phyloP scores from a whole-genome alignment of 1,284 basidiomycete genomes.

The Microbotryum silenes-acaulis region DNA sequence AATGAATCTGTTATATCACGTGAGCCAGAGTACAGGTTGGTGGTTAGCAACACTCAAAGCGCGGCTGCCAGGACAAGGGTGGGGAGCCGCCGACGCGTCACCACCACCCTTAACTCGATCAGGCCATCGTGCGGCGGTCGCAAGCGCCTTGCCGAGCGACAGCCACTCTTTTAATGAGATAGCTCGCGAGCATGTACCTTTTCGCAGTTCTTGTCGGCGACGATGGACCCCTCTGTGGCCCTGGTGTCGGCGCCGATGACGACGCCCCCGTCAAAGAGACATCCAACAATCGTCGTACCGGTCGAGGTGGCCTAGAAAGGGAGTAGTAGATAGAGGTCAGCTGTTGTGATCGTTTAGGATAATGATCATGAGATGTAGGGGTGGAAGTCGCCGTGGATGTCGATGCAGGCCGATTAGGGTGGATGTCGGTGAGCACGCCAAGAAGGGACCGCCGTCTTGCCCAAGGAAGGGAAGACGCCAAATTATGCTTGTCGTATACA shows the following conservation, averaged over 20 bases:
- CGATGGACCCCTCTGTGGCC: conserved; percentile 79
- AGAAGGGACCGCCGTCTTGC: too few species aligned
- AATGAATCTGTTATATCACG: conserved; percentile 69
- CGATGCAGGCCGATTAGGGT: too few species aligned
- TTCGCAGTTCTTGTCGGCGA: conserved; percentile 99
- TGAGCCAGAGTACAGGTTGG: not conserved
- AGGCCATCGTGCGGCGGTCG: not conserved
- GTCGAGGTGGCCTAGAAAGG: conserved; percentile 37
- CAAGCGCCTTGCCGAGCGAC: not conserved
- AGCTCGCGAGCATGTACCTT: conserved; percentile 55
- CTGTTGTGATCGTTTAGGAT: not conserved
- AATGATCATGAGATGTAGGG: too few species aligned
- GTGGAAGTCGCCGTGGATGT: too few species aligned
- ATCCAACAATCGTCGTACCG: conserved; percentile 91
- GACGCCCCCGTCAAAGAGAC: conserved; percentile 75
- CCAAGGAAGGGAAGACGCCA: too few species aligned
- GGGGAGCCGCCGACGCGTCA: too few species aligned
- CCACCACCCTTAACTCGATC: too few species aligned
- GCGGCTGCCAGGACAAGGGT: too few species aligned
- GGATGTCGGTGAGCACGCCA: too few species aligned
- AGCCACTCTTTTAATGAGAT: not conserved
- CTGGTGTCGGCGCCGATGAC: conserved; percentile 95
- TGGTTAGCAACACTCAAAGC: too few species aligned
- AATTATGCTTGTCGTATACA: too few species aligned
- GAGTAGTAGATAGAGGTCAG: not conserved